phyloP scores from a whole-genome alignment of 805 yeast species.

The Candida methanosorbosa region DNA sequence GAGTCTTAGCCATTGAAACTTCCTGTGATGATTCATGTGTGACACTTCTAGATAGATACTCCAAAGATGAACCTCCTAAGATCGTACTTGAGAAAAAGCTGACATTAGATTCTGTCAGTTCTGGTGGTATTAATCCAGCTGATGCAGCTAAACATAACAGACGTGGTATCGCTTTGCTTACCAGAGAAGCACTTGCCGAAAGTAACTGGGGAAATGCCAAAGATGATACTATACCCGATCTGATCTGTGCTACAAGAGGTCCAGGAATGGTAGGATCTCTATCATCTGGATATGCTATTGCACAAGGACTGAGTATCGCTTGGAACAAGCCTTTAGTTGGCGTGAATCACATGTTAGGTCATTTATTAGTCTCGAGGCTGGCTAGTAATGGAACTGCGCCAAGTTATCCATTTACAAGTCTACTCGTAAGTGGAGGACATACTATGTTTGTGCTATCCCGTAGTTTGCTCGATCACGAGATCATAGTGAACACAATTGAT shows the following conservation, averaged over 20 bases:
- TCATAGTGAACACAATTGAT: slow-evolving; percentile 69
- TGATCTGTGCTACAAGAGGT: slow-evolving; percentile 87
- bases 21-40: slow-evolving; percentile 96
- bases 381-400: slow-evolving; percentile 35
- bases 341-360: slow-evolving; percentile 96
- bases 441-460: slow-evolving; percentile 73
- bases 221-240: slow-evolving; percentile 41
- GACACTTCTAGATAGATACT: slow-evolving; percentile 53
- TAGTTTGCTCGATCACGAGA: slow-evolving; percentile 55
- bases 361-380: slow-evolving; percentile 60
- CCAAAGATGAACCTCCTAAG: slow-evolving; percentile 29
- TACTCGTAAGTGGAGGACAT: slow-evolving; percentile 90
- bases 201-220: slow-evolving; percentile 21
- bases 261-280: slow-evolving; percentile 95
- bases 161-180: slow-evolving; percentile 40
- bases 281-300: slow-evolving; percentile 72
- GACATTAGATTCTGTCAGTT: slow-evolving; percentile 55
- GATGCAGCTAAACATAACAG: slow-evolving; percentile 80
- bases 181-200: slow-evolving; percentile 32
- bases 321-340: slow-evolving; percentile 76
- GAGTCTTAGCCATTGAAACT: slow-evolving; percentile 79
- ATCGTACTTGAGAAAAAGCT: slow-evolving; percentile 50
- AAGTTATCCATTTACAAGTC: slow-evolving; percentile 59
- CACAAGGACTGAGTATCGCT: slow-evolving; percentile 77
- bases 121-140: slow-evolving; percentile 86